Evolutionary conservation across 2,329 filamentous ascomycete genomes (phyloP), one percentile per base, ranked within the genome.

Genomic region (Alternaria brassicicola): DNA sequence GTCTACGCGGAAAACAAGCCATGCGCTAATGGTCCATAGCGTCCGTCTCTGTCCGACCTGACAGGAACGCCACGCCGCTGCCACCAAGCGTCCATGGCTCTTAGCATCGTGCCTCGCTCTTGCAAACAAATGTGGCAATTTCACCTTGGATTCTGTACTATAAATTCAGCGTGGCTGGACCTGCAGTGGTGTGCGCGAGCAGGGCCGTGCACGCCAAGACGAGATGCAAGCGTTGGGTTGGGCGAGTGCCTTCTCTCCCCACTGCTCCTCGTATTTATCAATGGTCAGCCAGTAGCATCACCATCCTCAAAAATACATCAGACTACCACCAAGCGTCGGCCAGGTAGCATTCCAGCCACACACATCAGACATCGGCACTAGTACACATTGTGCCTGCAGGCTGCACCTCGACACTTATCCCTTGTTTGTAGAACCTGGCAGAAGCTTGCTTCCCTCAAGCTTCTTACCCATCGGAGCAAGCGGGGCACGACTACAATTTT

Each of bases 1-100:
- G 43, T 59, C 28, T 57, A 67, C 52, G 56, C 63, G 62, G 49
- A 6, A 61, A 56, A 65, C 52, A 61, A 69, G 56, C 66, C 61
- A 59, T 33, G 28, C 51, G 55, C 57, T 56, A 54, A 48, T 38
- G 42, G 55, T 45, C 30, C 49, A 39, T 46, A 51, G 43, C 33
- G 42, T 23, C 23, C 19, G 19, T 39, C 36, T 39, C 36, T 8
- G 12, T 38, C 45, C 43, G 55, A 58, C 51, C 56, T 60, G 62
- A 58, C 57, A 55, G 47, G 57, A 62, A 57, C 57, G 61, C 66
- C 62, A 52, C 25, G 41, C 43, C 36, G 56, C 61, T 60, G 60
- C 26, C 35, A 21, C 33, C 23, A 35, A 52, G 17, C 21, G 6
- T 21, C 17, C 35, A 31, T 35, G 15, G 7, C 17, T 23, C 51